phyloP scores from a whole-genome alignment of 768 basidiomycete genomes.

The Harrya chromipes region DNA sequence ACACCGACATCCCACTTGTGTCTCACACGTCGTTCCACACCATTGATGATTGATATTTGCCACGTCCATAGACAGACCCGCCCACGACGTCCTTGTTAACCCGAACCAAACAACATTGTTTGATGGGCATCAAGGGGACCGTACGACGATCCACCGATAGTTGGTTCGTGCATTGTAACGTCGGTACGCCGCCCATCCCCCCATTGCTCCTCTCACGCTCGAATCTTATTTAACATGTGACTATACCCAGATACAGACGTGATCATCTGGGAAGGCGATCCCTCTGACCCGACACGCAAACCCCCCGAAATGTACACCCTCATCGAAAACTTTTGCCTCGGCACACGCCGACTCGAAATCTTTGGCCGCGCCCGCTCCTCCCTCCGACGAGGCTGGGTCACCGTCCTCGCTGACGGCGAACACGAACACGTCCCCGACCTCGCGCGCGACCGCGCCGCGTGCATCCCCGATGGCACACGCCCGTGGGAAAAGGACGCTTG shows the following conservation, averaged over 20 bases:
- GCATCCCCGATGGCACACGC: slow-evolving; percentile 27
- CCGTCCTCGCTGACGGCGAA: slow-evolving; percentile 67
- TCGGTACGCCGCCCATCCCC: slow-evolving; percentile 53
- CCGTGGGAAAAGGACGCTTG: slow-evolving; percentile 63
- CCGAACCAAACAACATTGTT: slow-evolving; percentile 91
- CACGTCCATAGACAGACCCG: slow-evolving; percentile 61
- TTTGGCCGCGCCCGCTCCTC: slow-evolving; percentile 71
- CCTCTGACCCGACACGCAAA: slow-evolving; percentile 75
- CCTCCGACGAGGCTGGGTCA: slow-evolving; percentile 88
- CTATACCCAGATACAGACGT: slow-evolving; percentile 82
- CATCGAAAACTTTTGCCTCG: slow-evolving; percentile 97
- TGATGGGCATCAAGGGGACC: slow-evolving; percentile 97
- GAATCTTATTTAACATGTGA: no score
- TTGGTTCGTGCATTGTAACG: slow-evolving; percentile 98
- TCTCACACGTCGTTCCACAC: background rate
- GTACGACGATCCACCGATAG: slow-evolving; percentile 92
- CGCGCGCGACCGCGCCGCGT: slow-evolving; percentile 28
- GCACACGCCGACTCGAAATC: slow-evolving; percentile 85
- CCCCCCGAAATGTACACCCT: slow-evolving; percentile 96
- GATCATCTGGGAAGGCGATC: slow-evolving; percentile 94
- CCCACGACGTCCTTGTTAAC: slow-evolving; percentile 84
- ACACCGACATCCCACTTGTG: background rate
- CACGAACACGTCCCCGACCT: slow-evolving; percentile 47
- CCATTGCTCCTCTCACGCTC: background rate
- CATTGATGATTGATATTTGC: background rate